Percentiles rank a stretch among this genome's conserved stretches.
Evolutionary conservation across 352 stramenopile genomes (phyloP).

Genomic region (Globisporangium paddicum): DNA sequence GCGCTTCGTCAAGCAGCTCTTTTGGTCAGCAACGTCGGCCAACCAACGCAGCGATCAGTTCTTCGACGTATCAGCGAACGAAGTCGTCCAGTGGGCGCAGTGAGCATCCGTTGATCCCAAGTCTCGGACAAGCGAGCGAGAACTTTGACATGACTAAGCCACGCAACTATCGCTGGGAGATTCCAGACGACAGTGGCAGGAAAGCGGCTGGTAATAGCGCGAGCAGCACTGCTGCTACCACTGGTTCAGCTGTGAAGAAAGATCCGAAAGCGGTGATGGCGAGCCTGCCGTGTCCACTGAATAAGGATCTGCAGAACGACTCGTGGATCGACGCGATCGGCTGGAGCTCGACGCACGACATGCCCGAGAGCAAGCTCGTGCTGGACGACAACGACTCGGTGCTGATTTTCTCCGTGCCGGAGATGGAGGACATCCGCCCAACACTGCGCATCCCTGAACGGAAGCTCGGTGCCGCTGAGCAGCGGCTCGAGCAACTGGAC

Average conservation of each 20-base stretch:
- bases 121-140: neutral
- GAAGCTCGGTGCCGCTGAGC: conserved; percentile 74
- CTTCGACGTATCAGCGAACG: neutral
- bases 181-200: conserved; percentile 20
- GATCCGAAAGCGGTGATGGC: neutral
- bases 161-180: conserved; percentile 73
- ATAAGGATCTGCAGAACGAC: conserved; percentile 62
- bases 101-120: neutral
- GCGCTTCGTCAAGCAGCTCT: neutral
- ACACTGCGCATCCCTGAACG: conserved; percentile 80
- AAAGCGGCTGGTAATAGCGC: neutral
- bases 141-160: conserved; percentile 76
- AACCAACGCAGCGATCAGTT: neutral
- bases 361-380: conserved; percentile 77
- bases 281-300: conserved; percentile 47
- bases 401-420: conserved; percentile 68
- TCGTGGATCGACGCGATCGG: conserved; percentile 75
- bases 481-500: conserved; percentile 62
- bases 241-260: neutral
- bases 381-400: conserved; percentile 80
- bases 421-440: conserved; percentile 78
- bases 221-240: neutral
- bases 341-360: conserved; percentile 75
- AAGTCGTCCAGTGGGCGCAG: neutral
- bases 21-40: neutral